A percentile compares a stretch with the other conserved stretches of the same genome.
These are phyloP conservation scores for Aplosporella prunicola DNA, from an alignment of 2,329 filamentous ascomycete genomes.

Conservation along the genomic window DNA sequence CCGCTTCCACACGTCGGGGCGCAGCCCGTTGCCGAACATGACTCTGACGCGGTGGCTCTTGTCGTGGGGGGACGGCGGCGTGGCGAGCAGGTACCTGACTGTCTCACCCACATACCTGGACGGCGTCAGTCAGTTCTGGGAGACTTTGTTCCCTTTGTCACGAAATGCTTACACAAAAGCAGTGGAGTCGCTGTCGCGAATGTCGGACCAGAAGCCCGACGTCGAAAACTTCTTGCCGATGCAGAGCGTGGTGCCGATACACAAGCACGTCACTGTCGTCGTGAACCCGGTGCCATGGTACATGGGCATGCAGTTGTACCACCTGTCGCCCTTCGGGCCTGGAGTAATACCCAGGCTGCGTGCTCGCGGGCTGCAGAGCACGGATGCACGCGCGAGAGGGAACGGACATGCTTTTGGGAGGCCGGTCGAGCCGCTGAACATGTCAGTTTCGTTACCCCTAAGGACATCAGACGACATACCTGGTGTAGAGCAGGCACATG, in stretches of 20 bases:
- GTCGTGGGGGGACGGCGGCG: constrained; percentile 53
- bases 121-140: too few relatives aligned
- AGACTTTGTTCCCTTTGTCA: not conserved
- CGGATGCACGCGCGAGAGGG: constrained; percentile 27
- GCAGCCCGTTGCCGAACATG: constrained; percentile 58
- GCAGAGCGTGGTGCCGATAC: constrained; percentile 40
- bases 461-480: constrained; percentile 1
- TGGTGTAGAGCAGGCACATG: constrained; percentile 53
- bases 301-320: constrained; percentile 69
- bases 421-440: constrained; percentile 63
- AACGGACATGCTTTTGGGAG: constrained; percentile 53
- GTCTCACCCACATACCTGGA: constrained; percentile 76
- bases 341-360: constrained; percentile 26
- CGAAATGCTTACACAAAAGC: constrained; percentile 38
- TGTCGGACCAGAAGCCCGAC: constrained; percentile 63
- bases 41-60: constrained; percentile 47
- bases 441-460: too few relatives aligned
- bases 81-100: constrained; percentile 61
- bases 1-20: constrained; percentile 58
- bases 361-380: constrained; percentile 22
- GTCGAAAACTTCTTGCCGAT: constrained; percentile 60
- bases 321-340: constrained; percentile 43
- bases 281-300: constrained; percentile 69
- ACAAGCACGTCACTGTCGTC: constrained; percentile 42
- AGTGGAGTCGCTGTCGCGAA: constrained; percentile 58